Evolutionary conservation across 805 yeast species (phyloP).

Genomic region (Wickerhamiella hasegawae): DNA sequence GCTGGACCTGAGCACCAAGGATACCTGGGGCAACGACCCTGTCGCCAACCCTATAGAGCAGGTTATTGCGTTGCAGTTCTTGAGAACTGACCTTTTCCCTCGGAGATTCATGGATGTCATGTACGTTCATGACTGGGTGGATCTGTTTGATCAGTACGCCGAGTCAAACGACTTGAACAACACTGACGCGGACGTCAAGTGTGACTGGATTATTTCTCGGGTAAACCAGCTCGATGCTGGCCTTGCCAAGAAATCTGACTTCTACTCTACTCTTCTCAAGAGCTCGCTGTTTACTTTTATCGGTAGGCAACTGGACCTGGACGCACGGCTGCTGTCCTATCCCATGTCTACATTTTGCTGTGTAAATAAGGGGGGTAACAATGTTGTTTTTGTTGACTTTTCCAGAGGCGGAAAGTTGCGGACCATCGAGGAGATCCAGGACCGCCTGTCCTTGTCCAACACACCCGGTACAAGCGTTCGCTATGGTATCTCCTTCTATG

Average conservation of each 20-base stretch:
- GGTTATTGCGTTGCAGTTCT: slow-evolving; percentile 7
- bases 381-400: slow-evolving; percentile 13
- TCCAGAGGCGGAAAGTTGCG: slow-evolving; percentile 10
- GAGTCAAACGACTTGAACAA: background rate
- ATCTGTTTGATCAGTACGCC: background rate
- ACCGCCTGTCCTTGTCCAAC: slow-evolving; percentile 7
- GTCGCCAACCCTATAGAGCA: slow-evolving; percentile 11
- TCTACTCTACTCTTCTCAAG: slow-evolving; percentile 8
- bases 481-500: slow-evolving; percentile 12
- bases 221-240: slow-evolving; percentile 4
- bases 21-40: slow-evolving; percentile 9
- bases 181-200: background rate
- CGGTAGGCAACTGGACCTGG: slow-evolving; percentile 5
- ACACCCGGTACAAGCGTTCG: slow-evolving; percentile 3
- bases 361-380: slow-evolving; percentile 4
- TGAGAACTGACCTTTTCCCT: slow-evolving; percentile 6
- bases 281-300: slow-evolving; percentile 9
- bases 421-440: slow-evolving; percentile 10
- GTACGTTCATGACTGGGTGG: slow-evolving; percentile 1
- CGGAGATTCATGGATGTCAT: background rate
- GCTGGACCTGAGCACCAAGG: slow-evolving; percentile 8
- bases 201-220: slow-evolving; percentile 1
- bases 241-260: slow-evolving; percentile 7
- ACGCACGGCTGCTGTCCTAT: slow-evolving; percentile 7
- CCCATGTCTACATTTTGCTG: slow-evolving; percentile 10